Conservation (phyloP, 345 rosid species). For the Pistacia vera region DNA sequence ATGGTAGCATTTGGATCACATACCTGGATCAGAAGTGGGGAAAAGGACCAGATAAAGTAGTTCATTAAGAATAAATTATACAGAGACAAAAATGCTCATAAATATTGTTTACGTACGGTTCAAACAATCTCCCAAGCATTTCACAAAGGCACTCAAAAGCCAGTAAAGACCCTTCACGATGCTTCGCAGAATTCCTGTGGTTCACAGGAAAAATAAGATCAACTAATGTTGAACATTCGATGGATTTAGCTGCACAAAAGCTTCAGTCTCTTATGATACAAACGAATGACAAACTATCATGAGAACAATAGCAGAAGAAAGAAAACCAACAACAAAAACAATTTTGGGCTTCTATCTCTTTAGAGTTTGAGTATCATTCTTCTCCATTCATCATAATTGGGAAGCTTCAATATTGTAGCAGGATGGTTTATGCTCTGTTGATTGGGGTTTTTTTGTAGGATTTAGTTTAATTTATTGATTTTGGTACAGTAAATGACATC, state of each 20-base stretch:
- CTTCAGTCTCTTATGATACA: neutral
- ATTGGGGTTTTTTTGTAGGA: no score
- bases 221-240: neutral
- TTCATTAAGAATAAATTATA: neutral
- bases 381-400: no score
- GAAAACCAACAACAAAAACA: neutral
- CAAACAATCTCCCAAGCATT: constrained; percentile 90
- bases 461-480: no score
- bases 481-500: no score
- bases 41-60: neutral
- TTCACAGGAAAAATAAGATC: constrained; percentile 11
- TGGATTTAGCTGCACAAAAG: neutral
- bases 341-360: no score
- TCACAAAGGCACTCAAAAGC: constrained; percentile 98
- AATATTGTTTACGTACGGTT: constrained; percentile 64
- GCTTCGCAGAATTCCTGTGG: constrained; percentile 80
- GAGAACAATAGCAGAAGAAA: neutral
- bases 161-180: constrained; percentile 92
- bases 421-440: no score
- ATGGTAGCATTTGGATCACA: constrained; percentile 90
- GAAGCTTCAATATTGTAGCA: no score
- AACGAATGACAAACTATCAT: neutral
- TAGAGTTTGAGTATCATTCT: no score
- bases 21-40: constrained; percentile 55
- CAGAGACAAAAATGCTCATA: neutral